Evolutionary conservation across 140 eudicot species (phyloP).

Genomic region (Senecio squalidus): DNA sequence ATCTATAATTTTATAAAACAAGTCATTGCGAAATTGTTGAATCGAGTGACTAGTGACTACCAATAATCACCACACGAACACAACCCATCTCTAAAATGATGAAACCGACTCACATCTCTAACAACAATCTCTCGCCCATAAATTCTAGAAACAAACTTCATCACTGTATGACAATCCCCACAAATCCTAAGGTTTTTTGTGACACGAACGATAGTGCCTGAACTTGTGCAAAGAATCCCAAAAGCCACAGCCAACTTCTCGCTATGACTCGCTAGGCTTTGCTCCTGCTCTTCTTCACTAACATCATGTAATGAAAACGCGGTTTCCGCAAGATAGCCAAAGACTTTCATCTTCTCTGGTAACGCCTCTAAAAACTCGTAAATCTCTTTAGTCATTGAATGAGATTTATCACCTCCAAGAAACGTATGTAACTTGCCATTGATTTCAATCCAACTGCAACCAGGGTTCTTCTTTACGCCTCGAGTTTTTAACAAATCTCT

Average conservation of each 20-base stretch:
- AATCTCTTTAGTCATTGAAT: conserved; percentile 36
- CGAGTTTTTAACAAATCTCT: conserved; percentile 38
- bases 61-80: conserved; percentile 58
- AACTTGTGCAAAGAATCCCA: conserved; percentile 47
- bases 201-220: conserved; percentile 39
- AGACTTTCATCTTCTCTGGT: conserved; percentile 47
- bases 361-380: conserved; percentile 43
- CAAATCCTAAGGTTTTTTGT: conserved; percentile 71
- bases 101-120: conserved; percentile 60
- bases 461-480: conserved; percentile 71
- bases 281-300: conserved; percentile 63
- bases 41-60: conserved; percentile 3
- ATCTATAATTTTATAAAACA: too few species aligned
- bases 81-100: conserved; percentile 55
- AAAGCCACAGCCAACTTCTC: conserved; percentile 72
- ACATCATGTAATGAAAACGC: conserved; percentile 53
- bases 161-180: conserved; percentile 60
- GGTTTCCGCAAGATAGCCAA: conserved; percentile 55
- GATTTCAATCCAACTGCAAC: conserved; percentile 68
- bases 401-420: conserved; percentile 56
- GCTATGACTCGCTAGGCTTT: conserved; percentile 44
- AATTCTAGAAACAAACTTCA: conserved; percentile 50
- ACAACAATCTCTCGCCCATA: conserved; percentile 47
- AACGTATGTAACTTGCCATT: conserved; percentile 50
- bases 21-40: not conserved